Conservation (phyloP, 768 basidiomycete species). For the Tricholoma matsutake region DNA sequence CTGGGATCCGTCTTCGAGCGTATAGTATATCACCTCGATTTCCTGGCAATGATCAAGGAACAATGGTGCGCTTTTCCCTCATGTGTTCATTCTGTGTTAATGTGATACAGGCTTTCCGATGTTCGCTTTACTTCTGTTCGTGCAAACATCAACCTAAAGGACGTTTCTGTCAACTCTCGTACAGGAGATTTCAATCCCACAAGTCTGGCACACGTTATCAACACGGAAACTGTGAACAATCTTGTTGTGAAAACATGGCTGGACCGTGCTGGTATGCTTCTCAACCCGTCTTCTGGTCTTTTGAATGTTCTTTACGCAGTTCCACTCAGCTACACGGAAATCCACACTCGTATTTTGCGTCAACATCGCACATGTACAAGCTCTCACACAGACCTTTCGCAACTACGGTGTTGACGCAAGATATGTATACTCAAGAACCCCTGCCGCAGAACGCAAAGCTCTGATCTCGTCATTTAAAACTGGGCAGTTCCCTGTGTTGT, state of each 20-base stretch:
- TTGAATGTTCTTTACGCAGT: background rate
- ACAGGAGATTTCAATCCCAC: constrained; percentile 82
- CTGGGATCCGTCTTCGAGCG: constrained; percentile 85
- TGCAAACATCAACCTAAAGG: constrained; percentile 65
- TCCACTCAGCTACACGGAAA: constrained; percentile 53
- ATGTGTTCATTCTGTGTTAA: constrained; percentile 15
- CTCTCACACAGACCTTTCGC: constrained; percentile 71
- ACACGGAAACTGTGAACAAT: constrained; percentile 72
- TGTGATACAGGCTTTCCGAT: constrained; percentile 65
- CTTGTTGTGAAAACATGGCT: constrained; percentile 83
- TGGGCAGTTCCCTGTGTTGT: constrained; percentile 77
- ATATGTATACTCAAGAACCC: constrained; percentile 71
- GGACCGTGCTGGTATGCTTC: constrained; percentile 69
- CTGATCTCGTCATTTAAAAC: constrained; percentile 65
- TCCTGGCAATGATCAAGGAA: constrained; percentile 89
- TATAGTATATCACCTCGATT: constrained; percentile 91
- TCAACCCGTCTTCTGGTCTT: background rate
- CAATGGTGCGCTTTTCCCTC: constrained; percentile 56
- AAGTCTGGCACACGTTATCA: constrained; percentile 78
- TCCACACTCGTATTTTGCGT: constrained; percentile 95
- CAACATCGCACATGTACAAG: constrained; percentile 74
- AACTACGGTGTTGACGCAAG: constrained; percentile 80
- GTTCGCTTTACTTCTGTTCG: constrained; percentile 83
- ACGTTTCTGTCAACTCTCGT: constrained; percentile 60
- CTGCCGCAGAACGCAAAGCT: constrained; percentile 55